Evolutionary conservation across 768 basidiomycete genomes (phyloP), one percentile per base, ranked within the genome.

Genomic region (Collybia sp.): DNA sequence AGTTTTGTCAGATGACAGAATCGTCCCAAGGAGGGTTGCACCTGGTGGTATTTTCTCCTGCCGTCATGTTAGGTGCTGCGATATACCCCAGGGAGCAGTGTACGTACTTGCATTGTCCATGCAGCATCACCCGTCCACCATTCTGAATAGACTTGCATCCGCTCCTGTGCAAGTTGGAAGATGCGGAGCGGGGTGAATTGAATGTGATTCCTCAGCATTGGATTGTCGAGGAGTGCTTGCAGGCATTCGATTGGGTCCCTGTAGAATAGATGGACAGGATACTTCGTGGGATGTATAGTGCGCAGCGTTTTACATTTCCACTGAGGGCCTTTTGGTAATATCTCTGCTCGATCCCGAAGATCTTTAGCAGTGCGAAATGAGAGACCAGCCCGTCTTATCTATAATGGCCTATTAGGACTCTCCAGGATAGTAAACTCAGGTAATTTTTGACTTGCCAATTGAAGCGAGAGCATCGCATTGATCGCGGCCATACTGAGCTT

Each of bases 1-100:
- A 6, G 66, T 66, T 42, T 69, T 69, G 44, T 68, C 61, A 0
- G 62, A 63, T 2, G 61, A 59, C 1, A 57, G 43, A 9, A 68
- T 54, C 0, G 56, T 51, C 1, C 65, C 60, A 6, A 67, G 42
- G n/a, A 68, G 48, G 0, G 62, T 66, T 0, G 55, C 52, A 1
- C 62, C 62, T 1, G 33, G 2, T 4, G 55, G 59, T 9, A 65
- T 40, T 31, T 45, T 30, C 6, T 46, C 36, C 58, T 61, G 25
- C 42, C 41, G 34, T 36, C 32, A 20, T 34, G 8, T 44, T 41
- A 40, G 34, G 42, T 38, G 8, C 35, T 3, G 17, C 10, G 35
- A 6, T 37, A n/a, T 37, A 37, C 6, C 17, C 13, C 35, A 37
- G 10, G 10, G 35, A 37, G 13, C 10, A 15, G 34, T 49, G 30